Conservation (phyloP, 2,329 filamentous ascomycete genomes). For the Stagonosporopsis rhizophila region DNA sequence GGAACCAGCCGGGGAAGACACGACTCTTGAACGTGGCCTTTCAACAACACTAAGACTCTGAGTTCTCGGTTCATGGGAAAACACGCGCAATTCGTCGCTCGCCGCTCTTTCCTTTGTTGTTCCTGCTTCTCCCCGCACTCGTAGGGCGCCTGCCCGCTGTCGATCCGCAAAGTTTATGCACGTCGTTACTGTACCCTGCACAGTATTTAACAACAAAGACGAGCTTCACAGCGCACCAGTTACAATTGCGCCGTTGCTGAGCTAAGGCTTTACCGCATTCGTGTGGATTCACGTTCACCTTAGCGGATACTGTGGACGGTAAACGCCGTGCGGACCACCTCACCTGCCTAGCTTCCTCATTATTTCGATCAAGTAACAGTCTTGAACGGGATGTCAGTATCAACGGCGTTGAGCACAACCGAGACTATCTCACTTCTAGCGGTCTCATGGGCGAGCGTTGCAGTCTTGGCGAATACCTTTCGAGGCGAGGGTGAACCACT, state of each 20-base stretch:
- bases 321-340: conserved; percentile 5
- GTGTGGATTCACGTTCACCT: conserved; percentile 13
- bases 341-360: conserved; percentile 22
- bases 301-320: conserved; percentile 11
- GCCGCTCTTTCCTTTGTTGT: conserved; percentile 25
- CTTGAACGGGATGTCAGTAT: conserved; percentile 21
- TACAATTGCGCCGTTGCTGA: conserved; percentile 1
- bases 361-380: conserved; percentile 3
- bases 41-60: conserved; percentile 30
- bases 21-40: conserved; percentile 38
- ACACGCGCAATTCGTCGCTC: conserved; percentile 20
- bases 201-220: conserved; percentile 5
- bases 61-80: conserved; percentile 3
- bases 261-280: conserved; percentile 8
- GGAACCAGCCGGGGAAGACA: conserved; percentile 17
- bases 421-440: conserved; percentile 67
- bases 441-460: conserved; percentile 72
- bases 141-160: conserved; percentile 12
- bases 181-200: conserved; percentile 11
- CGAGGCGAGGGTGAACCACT: conserved; percentile 85
- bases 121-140: conserved; percentile 20
- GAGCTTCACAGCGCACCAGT: conserved; percentile 3
- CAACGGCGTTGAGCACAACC: conserved; percentile 55
- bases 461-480: conserved; percentile 81
- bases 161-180: conserved; percentile 21